Base-by-base conservation (phyloP, 169 alveolate genomes). In the Besnoitia besnoiti region DNA sequence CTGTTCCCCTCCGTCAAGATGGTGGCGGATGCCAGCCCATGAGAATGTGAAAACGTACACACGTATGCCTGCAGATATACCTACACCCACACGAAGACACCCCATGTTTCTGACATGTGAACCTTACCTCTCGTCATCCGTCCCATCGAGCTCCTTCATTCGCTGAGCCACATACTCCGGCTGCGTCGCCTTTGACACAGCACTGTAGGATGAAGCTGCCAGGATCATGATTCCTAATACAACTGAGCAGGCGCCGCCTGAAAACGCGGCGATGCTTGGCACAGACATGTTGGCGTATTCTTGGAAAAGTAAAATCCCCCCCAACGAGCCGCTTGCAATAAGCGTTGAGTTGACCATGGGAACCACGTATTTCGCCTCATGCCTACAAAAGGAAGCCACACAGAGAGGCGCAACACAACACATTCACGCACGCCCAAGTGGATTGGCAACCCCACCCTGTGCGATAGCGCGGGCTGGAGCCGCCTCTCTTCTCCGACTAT, bases 311-410 rank as follows among this genome's bases (percentile, higher is more conserved):
- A 91, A 8, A 42, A 91, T 85, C 0, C 90, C 94, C 35, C 94
- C 94, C 49, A 61, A 30, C 55, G 85, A 50, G 14, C 94, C 94
- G 77, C 93, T 90, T n/a, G 94, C 94, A 30, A 91, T 76, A 4
- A 91, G 24, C 59, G 84, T 50, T 27, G 94, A 49, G 47, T 91
- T 91, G 35, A 91, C 94, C 93, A 91, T 55, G 33, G 94, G 94
- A 30, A 91, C 94, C 50, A 85, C 94, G 50, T 39, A 85, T n/a
- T 85, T 91, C 73, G 94, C 94, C 93, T 85, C 94, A 39, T 91
- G 33, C 49, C 94, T 85, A n/a, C 44, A 73, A 3, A 37, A 7
- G 27, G 42, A 39, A 89, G 75, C 2, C 35, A 44, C 19, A 82
- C 50, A 59, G 47, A 33, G 39, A 67, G 37, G 40, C 33, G n/a